Evolutionary conservation across 768 basidiomycete species (phyloP).

Genomic region (Collybiopsis luxurians): DNA sequence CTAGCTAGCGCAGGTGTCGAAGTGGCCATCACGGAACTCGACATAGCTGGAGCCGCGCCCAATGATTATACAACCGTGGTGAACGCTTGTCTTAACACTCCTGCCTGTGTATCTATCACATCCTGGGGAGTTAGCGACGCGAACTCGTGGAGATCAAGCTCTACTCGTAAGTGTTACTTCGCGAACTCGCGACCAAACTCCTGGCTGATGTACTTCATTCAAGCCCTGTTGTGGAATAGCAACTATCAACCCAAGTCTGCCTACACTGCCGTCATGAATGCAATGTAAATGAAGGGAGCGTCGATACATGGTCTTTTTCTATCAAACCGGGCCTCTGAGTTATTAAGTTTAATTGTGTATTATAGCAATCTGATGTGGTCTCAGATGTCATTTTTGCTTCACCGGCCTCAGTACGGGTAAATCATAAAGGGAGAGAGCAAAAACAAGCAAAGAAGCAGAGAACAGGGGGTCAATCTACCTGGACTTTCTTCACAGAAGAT

Average conservation of each 20-base stretch:
- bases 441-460: too few relatives aligned
- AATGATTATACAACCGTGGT: constrained; percentile 44
- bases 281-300: constrained; percentile 10
- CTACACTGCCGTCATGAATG: constrained; percentile 28
- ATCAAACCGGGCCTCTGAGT: too few relatives aligned
- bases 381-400: too few relatives aligned
- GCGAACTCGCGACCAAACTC: too few relatives aligned
- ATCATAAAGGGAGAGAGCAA: too few relatives aligned
- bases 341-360: too few relatives aligned
- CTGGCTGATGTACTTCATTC: too few relatives aligned
- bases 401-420: too few relatives aligned
- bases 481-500: too few relatives aligned
- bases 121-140: constrained; percentile 48
- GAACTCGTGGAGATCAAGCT: constrained; percentile 45
- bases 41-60: constrained; percentile 34
- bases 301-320: too few relatives aligned
- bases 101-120: constrained; percentile 45
- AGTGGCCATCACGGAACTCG: constrained; percentile 47
- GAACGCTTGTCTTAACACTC: constrained; percentile 41
- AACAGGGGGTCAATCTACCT: too few relatives aligned
- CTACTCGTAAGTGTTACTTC: constrained; percentile 9
- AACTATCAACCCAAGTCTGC: constrained; percentile 44
- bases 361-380: too few relatives aligned
- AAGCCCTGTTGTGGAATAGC: constrained; percentile 44
- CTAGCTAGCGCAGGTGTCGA: constrained; percentile 41